Conservation (phyloP, 805 yeast species). For the Kazachstania bromeliacearum region DNA sequence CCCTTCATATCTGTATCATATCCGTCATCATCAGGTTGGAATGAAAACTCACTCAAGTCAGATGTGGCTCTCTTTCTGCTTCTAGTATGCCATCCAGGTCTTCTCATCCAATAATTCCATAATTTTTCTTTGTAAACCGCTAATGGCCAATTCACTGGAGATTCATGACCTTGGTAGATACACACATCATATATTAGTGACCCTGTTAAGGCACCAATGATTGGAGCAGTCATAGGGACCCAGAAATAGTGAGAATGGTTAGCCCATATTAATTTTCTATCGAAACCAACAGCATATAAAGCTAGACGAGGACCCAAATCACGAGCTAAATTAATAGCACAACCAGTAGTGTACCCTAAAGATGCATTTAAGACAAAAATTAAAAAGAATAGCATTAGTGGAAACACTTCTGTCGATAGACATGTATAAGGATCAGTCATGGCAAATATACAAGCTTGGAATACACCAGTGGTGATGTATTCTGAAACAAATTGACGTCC, state of each 20-base stretch:
- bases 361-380: constrained; percentile 40
- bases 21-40: constrained; percentile 15
- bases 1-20: constrained; percentile 3
- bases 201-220: constrained; percentile 39
- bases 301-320: constrained; percentile 48
- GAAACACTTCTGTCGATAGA: constrained; percentile 38
- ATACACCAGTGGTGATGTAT: constrained; percentile 35
- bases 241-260: constrained; percentile 39
- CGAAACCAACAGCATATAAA: constrained; percentile 39
- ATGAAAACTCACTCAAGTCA: constrained; percentile 24
- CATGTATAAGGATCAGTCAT: constrained; percentile 44
- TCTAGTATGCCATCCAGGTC: constrained; percentile 25
- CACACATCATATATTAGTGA: constrained; percentile 44
- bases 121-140: constrained; percentile 10
- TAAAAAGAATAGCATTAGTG: constrained; percentile 38
- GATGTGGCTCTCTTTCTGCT: constrained; percentile 21
- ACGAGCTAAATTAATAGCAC: constrained; percentile 46
- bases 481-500: constrained; percentile 42
- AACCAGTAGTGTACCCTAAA: constrained; percentile 45
- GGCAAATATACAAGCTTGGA: constrained; percentile 40
- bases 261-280: constrained; percentile 32
- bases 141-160: constrained; percentile 40
- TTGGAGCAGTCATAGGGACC: constrained; percentile 46
- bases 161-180: constrained; percentile 43
- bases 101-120: constrained; percentile 21